phyloP scores from a whole-genome alignment of 345 rosid species.

The Eucalyptus viminalis region DNA sequence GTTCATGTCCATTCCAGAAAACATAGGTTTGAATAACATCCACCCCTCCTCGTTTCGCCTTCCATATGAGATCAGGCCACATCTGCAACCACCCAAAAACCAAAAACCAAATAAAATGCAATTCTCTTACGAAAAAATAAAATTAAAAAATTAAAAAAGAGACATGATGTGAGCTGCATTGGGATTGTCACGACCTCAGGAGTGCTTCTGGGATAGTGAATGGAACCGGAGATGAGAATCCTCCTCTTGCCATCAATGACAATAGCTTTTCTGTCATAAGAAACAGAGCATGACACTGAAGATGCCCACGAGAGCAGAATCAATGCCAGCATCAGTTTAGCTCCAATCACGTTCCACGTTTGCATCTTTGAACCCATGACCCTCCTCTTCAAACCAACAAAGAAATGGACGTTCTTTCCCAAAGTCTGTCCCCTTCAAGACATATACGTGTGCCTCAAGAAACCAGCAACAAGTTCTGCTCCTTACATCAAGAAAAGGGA shows the following conservation, averaged over 20 bases:
- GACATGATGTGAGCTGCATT: neutral
- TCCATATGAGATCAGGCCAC: constrained; percentile 6
- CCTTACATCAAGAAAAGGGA: neutral
- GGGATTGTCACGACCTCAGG: constrained; percentile 13
- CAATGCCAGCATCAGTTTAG: neutral
- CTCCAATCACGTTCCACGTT: neutral
- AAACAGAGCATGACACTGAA: neutral
- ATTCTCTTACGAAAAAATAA: neutral
- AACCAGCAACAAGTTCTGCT: neutral
- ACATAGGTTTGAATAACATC: constrained; percentile 39
- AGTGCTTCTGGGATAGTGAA: constrained; percentile 95
- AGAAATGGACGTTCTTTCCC: neutral
- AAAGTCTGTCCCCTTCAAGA: neutral
- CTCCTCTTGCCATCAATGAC: constrained; percentile 67
- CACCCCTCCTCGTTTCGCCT: constrained; percentile 24
- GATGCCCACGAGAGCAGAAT: neutral
- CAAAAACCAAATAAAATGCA: neutral
- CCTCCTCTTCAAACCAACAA: neutral
- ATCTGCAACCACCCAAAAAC: neutral
- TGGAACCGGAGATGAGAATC: constrained; percentile 90
- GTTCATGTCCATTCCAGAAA: constrained; percentile 34
- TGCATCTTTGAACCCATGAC: neutral
- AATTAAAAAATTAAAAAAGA: neutral
- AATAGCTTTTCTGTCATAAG: constrained; percentile 37
- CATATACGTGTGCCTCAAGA: neutral